Percentiles rank a stretch among this genome's conserved stretches.
These are phyloP conservation scores for Gilbertella persicaria DNA, from an alignment of 371 early-diverging fungal genomes.

Conservation along the genomic window DNA sequence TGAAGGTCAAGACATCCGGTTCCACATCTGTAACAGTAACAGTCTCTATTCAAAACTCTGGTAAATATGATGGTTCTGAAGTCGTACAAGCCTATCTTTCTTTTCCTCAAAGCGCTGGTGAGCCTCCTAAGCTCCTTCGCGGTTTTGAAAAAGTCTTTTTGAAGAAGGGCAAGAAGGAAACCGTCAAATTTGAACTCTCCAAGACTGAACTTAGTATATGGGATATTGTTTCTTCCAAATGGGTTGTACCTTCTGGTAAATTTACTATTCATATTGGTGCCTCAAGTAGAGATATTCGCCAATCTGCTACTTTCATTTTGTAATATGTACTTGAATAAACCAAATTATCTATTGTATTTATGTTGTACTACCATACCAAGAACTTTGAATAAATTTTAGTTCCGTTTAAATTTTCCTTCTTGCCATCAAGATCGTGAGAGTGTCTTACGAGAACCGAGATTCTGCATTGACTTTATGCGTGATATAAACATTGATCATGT, in stretches of 20 bases:
- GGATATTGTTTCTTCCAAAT: slow-evolving; percentile 32
- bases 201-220: slow-evolving; percentile 43
- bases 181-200: slow-evolving; percentile 36
- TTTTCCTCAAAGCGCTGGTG: slow-evolving; percentile 42
- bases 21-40: slow-evolving; percentile 21
- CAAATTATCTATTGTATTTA: too few relatives aligned
- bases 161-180: slow-evolving; percentile 17
- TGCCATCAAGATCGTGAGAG: too few relatives aligned
- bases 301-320: slow-evolving; percentile 11
- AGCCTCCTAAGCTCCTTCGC: slow-evolving; percentile 53
- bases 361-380: too few relatives aligned
- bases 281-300: slow-evolving; percentile 46
- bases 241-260: slow-evolving; percentile 42
- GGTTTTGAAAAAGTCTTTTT: slow-evolving; percentile 54
- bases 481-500: too few relatives aligned
- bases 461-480: too few relatives aligned
- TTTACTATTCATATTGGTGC: slow-evolving; percentile 51
- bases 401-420: too few relatives aligned
- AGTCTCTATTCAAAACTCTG: slow-evolving; percentile 47
- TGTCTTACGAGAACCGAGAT: too few relatives aligned
- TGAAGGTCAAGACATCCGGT: slow-evolving; percentile 3
- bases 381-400: too few relatives aligned
- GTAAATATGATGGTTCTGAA: slow-evolving; percentile 51
- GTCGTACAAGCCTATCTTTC: slow-evolving; percentile 56
- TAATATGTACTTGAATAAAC: too few relatives aligned